Base-by-base conservation (phyloP, 2,329 filamentous ascomycete species). In the Verticillium isaacii region DNA sequence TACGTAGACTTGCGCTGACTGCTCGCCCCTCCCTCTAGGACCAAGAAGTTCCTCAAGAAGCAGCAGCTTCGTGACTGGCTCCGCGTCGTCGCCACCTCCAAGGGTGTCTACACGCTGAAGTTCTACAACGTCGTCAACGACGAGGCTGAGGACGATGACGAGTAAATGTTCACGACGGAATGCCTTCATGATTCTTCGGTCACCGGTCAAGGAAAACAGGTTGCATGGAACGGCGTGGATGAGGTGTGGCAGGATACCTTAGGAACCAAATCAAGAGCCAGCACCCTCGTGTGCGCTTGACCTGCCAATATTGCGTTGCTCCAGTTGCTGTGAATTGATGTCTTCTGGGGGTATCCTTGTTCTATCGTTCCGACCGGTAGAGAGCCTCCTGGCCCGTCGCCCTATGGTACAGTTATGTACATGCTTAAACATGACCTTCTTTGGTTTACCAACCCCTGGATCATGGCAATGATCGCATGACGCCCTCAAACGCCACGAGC, bases 41-140 rank as follows among this genome's bases (percentile, higher is more conserved):
- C 95, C 81, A 99, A 99, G 92, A 99, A 99, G 89, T 99, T 97
- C 90, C 90, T 99, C 82, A 99, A 99, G 93, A 99, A 99, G 92
- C 92, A 97, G 87, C 94, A 98, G 89, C 92, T 99, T 79, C 92
- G 95, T 85, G 95, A 99, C 87, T 99, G 95, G 95, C 91, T 99
- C 77, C 93, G 95, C 75, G 94, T 99, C 74, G 95, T 99, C 77
- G 96, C 93, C 73, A 98, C 94, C 79, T 93, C 91, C 80, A 94
- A 94, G 85, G 94, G 95, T 78, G 93, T 97, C 70, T 99, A 99
- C 86, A 93, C 97, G 87, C 90, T 99, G 82, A 93, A 96, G 86
- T 99, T 99, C 93, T 99, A 96, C 93, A 99, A 99, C 87, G 93
- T 99, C 77, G 94, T 97, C 76, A 95, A 96, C 82, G 95, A 99